Evolutionary conservation across 192 early-diverging fungal genomes (phyloP).

Genomic region (Coemansia asiatica): DNA sequence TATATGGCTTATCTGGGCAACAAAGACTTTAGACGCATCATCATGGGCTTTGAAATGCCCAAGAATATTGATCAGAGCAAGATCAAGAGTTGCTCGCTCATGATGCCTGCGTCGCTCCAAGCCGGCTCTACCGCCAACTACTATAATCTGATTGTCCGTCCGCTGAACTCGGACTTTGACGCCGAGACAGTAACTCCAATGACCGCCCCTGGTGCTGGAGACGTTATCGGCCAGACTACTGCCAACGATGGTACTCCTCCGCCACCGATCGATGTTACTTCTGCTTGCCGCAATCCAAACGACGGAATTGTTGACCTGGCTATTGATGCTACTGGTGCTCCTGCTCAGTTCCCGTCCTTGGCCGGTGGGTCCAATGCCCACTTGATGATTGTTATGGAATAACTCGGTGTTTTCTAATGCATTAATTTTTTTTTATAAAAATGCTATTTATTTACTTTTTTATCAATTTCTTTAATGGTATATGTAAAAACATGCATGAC

Average conservation of each 20-base stretch:
- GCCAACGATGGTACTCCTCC: constrained; percentile 17
- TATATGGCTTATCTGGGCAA: constrained; percentile 39
- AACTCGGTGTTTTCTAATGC: background rate
- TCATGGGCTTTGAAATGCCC: constrained; percentile 37
- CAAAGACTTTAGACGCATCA: constrained; percentile 28
- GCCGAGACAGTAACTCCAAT: constrained; percentile 22
- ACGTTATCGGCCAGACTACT: constrained; percentile 16
- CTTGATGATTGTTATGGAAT: constrained; percentile 21
- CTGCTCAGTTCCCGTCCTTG: constrained; percentile 25
- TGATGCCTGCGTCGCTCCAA: constrained; percentile 19
- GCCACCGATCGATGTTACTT: constrained; percentile 21
- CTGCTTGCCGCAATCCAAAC: constrained; percentile 17
- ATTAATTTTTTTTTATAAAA: background rate
- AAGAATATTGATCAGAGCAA: background rate
- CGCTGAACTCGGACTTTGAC: constrained; percentile 12
- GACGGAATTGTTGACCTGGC: constrained; percentile 22
- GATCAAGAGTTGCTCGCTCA: constrained; percentile 24
- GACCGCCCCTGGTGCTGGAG: constrained; percentile 12
- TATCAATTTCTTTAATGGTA: no score
- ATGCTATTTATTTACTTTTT: no score
- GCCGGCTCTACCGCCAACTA: constrained; percentile 4
- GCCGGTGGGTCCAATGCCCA: constrained; percentile 27
- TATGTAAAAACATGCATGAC: no score
- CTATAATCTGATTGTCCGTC: constrained; percentile 19
- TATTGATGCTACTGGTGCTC: constrained; percentile 16